These are phyloP conservation scores for Verbena officinalis DNA, from an alignment of 257 asterid genomes.

Conservation along the genomic window DNA sequence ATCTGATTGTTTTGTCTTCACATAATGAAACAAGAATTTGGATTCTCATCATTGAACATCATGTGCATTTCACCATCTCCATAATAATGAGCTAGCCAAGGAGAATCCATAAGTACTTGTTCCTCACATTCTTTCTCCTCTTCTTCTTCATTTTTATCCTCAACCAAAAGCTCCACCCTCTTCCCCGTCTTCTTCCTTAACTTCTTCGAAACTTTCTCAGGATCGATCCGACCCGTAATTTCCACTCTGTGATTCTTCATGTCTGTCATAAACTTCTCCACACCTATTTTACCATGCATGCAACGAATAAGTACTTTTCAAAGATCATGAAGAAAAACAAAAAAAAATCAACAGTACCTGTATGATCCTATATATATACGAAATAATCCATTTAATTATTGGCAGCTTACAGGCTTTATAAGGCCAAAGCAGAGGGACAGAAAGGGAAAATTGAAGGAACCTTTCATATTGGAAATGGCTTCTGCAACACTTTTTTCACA, in stretches of 20 bases:
- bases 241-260: constrained; percentile 60
- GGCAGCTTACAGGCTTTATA: not conserved
- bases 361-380: too few relatives aligned
- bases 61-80: constrained; percentile 43
- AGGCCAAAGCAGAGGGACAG: not conserved
- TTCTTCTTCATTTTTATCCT: constrained; percentile 31
- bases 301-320: not conserved
- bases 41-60: constrained; percentile 79
- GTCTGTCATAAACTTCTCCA: constrained; percentile 67
- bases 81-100: constrained; percentile 42
- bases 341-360: too few relatives aligned
- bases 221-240: constrained; percentile 54
- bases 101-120: constrained; percentile 16
- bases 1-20: constrained; percentile 25
- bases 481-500: constrained; percentile 80
- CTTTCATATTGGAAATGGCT: constrained; percentile 70
- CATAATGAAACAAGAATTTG: constrained; percentile 77
- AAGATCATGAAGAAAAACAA: not conserved
- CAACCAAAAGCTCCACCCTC: constrained; percentile 52
- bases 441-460: constrained; percentile 38
- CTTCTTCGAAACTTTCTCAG: constrained; percentile 64
- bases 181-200: constrained; percentile 71
- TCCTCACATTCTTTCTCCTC: constrained; percentile 20
- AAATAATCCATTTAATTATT: too few relatives aligned
- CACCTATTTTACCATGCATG: constrained; percentile 41